A percentile compares a stretch with the other conserved stretches of the same genome.
phyloP scores from a whole-genome alignment of 495 filamentous ascomycete genomes.

The Pseudoneurospora amorphoporcata region DNA sequence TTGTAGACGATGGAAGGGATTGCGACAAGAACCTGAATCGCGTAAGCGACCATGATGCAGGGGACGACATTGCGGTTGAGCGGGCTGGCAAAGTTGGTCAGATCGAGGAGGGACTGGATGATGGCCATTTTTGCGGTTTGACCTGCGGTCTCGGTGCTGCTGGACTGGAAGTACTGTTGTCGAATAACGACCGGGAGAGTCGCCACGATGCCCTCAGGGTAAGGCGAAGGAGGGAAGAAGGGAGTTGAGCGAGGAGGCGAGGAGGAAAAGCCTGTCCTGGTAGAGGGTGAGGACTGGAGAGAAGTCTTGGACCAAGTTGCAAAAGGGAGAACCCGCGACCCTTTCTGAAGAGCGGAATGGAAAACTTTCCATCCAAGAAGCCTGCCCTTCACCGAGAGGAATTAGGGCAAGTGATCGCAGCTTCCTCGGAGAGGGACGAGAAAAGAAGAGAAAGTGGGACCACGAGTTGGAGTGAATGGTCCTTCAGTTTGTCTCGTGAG shows the following conservation, averaged over 20 bases:
- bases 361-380: neutral
- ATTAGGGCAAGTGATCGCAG: neutral
- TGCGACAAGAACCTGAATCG: slow-evolving; percentile 44
- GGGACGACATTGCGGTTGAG: slow-evolving; percentile 52
- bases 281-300: neutral
- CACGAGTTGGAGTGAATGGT: neutral
- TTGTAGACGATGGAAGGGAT: slow-evolving; percentile 47
- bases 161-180: neutral
- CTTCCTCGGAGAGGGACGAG: neutral
- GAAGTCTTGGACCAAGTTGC: neutral
- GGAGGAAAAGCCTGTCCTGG: neutral
- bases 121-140: slow-evolving; percentile 31
- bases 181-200: neutral
- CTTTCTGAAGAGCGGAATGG: neutral
- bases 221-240: neutral
- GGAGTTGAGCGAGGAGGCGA: neutral
- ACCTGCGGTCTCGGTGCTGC: neutral
- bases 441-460: neutral
- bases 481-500: neutral
- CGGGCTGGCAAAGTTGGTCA: slow-evolving; percentile 47
- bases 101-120: slow-evolving; percentile 39
- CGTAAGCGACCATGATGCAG: slow-evolving; percentile 44
- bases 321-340: neutral
- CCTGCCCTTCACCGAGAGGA: neutral
- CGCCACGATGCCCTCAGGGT: neutral